Base-by-base conservation (phyloP, 768 basidiomycete genomes). In the Gloeopeniophorella convolvens region DNA sequence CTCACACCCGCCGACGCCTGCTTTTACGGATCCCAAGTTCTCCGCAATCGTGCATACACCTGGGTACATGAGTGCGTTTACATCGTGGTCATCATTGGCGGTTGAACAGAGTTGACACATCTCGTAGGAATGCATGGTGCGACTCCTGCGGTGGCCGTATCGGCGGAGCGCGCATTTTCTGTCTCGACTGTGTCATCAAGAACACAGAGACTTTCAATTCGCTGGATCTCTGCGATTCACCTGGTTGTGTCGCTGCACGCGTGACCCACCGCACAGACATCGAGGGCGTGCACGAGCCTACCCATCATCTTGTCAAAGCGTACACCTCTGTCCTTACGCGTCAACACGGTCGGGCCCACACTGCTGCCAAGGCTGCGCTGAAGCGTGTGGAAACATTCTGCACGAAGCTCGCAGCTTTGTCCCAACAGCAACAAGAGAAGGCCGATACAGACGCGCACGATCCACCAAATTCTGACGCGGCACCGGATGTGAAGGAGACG, bases 271-370 rank as follows among this genome's bases (percentile, higher is more conserved):
- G 60, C 23, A 20, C 42, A 13, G 55, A 59, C 53, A 47, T 63
- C 32, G 33, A 56, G 12, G 54, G 42, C 4, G 46, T 58, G 2
- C 68, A 69, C 46, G 55, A 60, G 12, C 59, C 66, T n/a, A 50
- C 44, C 11, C 68, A 69, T 50, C 62, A 60, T 41, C 50, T 68
- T 4, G 48, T 67, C 48, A 67, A 67, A 39, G 50, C 61, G 6
- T 58, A 61, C 20, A 58, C 59, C 7, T 46, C 27, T 57, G 15
- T 47, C 48, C 56, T 27, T 26, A 26, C 3, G 8, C 39, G 27
- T 24, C 40, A 35, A 7, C 3, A 31, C 16, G 45, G 51, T 24
- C 33, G 33, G 9, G 16, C 16, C 4, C 26, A 26, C 12, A 31
- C 23, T 1, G 16, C 15, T 5, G 51, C 51, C 16, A 2, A 8